Evolutionary conservation across 163 green algal genomes (phyloP).

Genomic region (Chlorella variabilis): DNA sequence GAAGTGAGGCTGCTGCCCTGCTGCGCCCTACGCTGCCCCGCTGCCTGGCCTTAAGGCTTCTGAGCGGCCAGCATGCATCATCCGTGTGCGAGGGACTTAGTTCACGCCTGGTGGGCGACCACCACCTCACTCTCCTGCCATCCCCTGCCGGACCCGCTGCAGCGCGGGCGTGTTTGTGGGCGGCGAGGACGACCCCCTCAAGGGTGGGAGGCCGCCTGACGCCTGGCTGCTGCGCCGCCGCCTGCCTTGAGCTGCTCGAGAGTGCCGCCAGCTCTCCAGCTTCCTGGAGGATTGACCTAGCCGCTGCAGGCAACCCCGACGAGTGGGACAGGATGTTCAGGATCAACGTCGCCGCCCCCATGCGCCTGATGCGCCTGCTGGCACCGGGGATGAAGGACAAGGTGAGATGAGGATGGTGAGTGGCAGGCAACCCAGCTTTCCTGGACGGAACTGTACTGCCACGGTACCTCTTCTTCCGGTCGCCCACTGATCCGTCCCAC

Average conservation of each 20-base stretch:
- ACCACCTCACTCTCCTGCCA: not conserved
- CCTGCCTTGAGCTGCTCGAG: too few species aligned
- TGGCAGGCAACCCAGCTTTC: too few species aligned
- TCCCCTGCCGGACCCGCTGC: not conserved
- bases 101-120: too few species aligned
- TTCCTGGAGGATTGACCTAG: too few species aligned
- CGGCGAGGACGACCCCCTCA: not conserved
- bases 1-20: not conserved
- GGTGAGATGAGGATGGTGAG: not conserved
- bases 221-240: not conserved
- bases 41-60: too few species aligned
- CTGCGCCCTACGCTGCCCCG: too few species aligned
- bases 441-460: too few species aligned
- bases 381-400: constrained; percentile 38
- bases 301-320: constrained; percentile 26
- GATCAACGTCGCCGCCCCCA: constrained; percentile 25
- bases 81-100: too few species aligned
- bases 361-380: constrained; percentile 30
- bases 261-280: too few species aligned
- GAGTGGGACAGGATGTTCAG: constrained; percentile 29
- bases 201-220: not conserved
- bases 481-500: too few species aligned
- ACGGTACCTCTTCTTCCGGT: too few species aligned
- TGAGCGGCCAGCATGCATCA: too few species aligned
- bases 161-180: constrained; percentile 9